Evolutionary conservation across 1,284 basidiomycete species (phyloP), one percentile per base, ranked within the genome.

Genomic region (Xanthoconium separans): DNA sequence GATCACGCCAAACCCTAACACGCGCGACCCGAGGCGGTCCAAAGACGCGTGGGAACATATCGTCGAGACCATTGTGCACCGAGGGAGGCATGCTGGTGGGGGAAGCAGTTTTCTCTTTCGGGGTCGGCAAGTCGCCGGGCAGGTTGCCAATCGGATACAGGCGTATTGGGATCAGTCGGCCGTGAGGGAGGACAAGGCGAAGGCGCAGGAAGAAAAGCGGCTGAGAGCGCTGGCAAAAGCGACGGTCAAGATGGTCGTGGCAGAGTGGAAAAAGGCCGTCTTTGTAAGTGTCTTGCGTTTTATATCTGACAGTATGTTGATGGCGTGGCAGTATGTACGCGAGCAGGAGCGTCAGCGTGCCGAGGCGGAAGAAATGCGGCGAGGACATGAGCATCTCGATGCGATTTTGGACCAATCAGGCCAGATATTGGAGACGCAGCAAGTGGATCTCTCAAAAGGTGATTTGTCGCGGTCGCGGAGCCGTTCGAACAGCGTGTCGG

Each of bases 361-460:
- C 5, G 69, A 79, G 49, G 81, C 75, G 16, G 87, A 91, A 65
- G 82, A 87, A 61, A 82, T 84, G 58, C 77, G 83, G 20, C 72
- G 81, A 12, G 89, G 89, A 1, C 89, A 90, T 57, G 85, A 89
- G 61, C 95, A 97, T 73, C 79, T 98, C 27, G 91, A 95, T 69
- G 91, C 88, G 4, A 93, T 98, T 61, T 76, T 98, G 37, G 84
- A 94, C 70, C 89, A 96, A 65, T 96, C 93, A 41, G 91, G 91
- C 0, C 86, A 89, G 50, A 85, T 97, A 61, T 76, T 98, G 54
- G 87, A 91, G 65, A 89, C 90, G 8, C 95, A 95, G 64, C 84
- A 90, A 41, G 77, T 82, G 1, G 88, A 89, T 62, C 73, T 94
- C 43, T 74, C 76, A 0, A 77, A 77, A 53, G 73, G 75, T 10